Base-by-base conservation (phyloP, 352 stramenopile species). In the Phytopythium chamaehyphon region DNA sequence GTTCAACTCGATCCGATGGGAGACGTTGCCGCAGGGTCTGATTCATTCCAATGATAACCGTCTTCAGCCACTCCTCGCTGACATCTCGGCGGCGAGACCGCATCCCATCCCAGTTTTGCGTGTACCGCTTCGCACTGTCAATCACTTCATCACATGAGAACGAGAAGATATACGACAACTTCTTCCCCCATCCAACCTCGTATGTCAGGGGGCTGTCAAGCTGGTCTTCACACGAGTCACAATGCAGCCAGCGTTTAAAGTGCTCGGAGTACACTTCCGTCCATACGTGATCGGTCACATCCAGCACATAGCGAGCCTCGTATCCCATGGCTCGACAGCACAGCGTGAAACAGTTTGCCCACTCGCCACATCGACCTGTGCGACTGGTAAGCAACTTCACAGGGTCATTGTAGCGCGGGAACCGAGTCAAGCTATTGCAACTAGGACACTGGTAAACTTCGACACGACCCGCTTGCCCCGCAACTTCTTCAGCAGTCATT, bases 251-350 rank as follows among this genome's bases (percentile, higher is more conserved):
- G 47, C 85, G 67, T 52, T 89, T 76, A 42, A 61, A 69, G 37
- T 86, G 62, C 9, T 84, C 57, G 12, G 73, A 89, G 60, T 90
- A 97, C 15, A 97, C 86, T 70, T 98, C 95, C 10, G 80, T 95
- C 95, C 95, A 98, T 8, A 98, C 90, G 56, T 98, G 95, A 57
- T 98, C 95, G 0, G 92, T 98, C 19, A 96, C 86, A 69, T 98
- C 95, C 7, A 96, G 59, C 6, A 98, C 84, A 43, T 98, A 97
- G 11, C 91, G 87, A 24, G 86, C 80, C 53, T 97, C 88, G 22
- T 96, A 96, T 6, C 90, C 88, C 66, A 97, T 83, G 1, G 92
- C 78, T 15, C 84, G 77, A 36, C 86, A 96, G 54, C 88, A 90
- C 1, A 97, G 73, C 9, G 84, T 96, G 58, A 98, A 98, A 55